phyloP scores from a whole-genome alignment of 1,284 basidiomycete species.

The Rugosomyces carneus region DNA sequence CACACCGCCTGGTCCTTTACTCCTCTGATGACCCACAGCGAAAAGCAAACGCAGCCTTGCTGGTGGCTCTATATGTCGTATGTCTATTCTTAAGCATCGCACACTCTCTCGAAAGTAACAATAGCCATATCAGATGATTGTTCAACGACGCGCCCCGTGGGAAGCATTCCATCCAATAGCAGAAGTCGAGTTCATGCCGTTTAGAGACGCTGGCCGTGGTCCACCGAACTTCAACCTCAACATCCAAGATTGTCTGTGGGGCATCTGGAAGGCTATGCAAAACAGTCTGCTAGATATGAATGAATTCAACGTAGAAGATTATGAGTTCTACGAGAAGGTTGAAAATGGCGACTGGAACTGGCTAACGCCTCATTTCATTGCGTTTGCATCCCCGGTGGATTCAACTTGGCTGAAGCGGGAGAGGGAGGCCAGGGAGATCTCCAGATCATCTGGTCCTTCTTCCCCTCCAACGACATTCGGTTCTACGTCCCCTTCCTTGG shows the following conservation, averaged over 20 bases:
- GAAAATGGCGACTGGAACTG: conserved; percentile 99
- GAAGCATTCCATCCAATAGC: conserved; percentile 93
- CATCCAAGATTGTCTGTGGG: conserved; percentile 94
- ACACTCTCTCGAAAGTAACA: conserved; percentile 17
- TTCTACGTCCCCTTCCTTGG: conserved; percentile 28
- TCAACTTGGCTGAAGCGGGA: conserved; percentile 67
- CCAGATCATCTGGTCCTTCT: conserved; percentile 16
- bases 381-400: conserved; percentile 93
- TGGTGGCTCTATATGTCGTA: conserved; percentile 89
- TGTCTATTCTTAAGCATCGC: conserved; percentile 26
- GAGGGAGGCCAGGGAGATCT: conserved; percentile 49
- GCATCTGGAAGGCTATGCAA: conserved; percentile 91
- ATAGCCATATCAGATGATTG: conserved; percentile 70
- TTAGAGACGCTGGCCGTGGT: conserved; percentile 93
- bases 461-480: conserved; percentile 17
- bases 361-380: conserved; percentile 89
- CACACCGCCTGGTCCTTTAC: conserved; percentile 82
- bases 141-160: conserved; percentile 88
- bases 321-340: conserved; percentile 92
- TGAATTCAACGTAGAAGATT: conserved; percentile 85
- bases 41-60: conserved; percentile 91
- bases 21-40: conserved; percentile 78
- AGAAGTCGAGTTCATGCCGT: conserved; percentile 88
- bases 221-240: conserved; percentile 89
- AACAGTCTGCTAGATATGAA: conserved; percentile 88